Base-by-base conservation (phyloP, 768 basidiomycete genomes). In the Clavulina sp. region DNA sequence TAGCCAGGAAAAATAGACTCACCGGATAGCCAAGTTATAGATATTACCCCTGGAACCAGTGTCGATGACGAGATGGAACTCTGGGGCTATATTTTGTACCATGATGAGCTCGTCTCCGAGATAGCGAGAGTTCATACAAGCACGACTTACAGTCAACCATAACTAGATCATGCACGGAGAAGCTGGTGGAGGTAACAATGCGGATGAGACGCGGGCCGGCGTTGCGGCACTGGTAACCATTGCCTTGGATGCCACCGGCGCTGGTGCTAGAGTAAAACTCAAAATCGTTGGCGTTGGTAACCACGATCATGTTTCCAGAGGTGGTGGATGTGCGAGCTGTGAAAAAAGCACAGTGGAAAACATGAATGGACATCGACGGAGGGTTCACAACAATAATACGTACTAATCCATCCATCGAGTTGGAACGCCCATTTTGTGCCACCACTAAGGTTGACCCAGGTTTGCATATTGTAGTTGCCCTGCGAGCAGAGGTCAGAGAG, bases 151-250 rank as follows among this genome's bases (percentile, higher is more conserved):
- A 63, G 51, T 64, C 63, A 13, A 64, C 63, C n/a, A 64, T 56
- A 40, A 64, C 58, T 32, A 64, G 54, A 50, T 64, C 63, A 41
- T 64, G 63, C 2, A 64, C 46, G n/a, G 63, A 64, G 56, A 57
- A 64, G 54, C 59, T 60, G 3, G 53, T 59, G 13, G 60, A 60
- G 16, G 57, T 60, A 33, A 61, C 54, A 4, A 64, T 56, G 34
- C 63, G 63, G 40, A 64, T 49, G 36, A 64, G 54, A n/a, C 63
- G 63, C n/a, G 62, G 63, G n/a, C 63, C 63, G n/a, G 59, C 58
- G 41, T 63, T 62, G 28, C 62, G 58, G 49, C 56, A 58, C 30
- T 59, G 61, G 54, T 62, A 64, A 6, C 63, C 63, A 43, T 53
- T 51, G 7, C 63, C 62, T 51, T 64, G 63, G 41, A 64, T 60